These are phyloP conservation scores for Cymbopogon citratus DNA, from an alignment of 176 grass and related monocot species.

Conservation along the genomic window DNA sequence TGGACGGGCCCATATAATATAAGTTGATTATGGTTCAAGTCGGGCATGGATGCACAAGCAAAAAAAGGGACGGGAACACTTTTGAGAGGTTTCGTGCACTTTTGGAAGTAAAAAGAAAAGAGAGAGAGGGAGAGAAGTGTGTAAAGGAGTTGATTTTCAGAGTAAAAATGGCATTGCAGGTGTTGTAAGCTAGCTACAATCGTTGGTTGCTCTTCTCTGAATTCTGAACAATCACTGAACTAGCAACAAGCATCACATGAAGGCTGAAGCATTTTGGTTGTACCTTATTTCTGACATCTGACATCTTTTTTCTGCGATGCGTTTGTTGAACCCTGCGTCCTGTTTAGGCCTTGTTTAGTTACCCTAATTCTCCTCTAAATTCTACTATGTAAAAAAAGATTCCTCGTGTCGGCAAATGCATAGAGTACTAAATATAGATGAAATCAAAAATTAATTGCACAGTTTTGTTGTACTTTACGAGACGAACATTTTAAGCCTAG, in stretches of 20 bases:
- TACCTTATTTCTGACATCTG: slow-evolving; percentile 11
- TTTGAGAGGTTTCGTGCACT: not conserved
- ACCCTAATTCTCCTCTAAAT: no score
- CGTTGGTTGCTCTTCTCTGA: not conserved
- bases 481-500: no score
- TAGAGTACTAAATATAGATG: no score
- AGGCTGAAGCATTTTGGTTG: not conserved
- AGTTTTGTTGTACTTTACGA: no score
- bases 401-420: no score
- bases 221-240: not conserved
- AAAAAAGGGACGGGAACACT: not conserved
- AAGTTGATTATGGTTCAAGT: not conserved
- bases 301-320: not conserved
- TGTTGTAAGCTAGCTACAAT: not conserved
- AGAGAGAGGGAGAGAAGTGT: no score
- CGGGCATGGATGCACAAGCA: not conserved
- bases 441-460: no score
- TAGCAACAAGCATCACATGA: not conserved
- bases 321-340: not conserved
- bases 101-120: not conserved
- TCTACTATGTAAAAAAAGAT: no score
- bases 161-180: not conserved
- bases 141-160: no score
- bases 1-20: not conserved
- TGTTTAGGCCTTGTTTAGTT: no score